phyloP scores from a whole-genome alignment of 2,329 filamentous ascomycete genomes.

The Fusarium albidum region DNA sequence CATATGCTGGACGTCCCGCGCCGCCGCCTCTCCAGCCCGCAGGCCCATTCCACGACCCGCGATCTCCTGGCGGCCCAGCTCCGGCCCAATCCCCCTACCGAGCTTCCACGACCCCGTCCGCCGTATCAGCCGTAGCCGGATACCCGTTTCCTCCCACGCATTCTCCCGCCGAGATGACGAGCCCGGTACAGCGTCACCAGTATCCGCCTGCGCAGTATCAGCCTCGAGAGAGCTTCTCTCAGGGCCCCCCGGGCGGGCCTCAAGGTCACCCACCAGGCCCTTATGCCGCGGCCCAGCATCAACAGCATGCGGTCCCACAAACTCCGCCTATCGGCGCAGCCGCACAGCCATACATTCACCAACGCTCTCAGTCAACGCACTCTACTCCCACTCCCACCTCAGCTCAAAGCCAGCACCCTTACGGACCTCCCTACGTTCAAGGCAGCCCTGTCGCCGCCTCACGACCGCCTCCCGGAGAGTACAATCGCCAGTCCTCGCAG shows the following conservation, averaged over 20 bases:
- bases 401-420: slow-evolving; percentile 65
- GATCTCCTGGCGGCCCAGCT: slow-evolving; percentile 59
- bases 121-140: slow-evolving; percentile 51
- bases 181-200: slow-evolving; percentile 61
- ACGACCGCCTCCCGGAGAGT: slow-evolving; percentile 53
- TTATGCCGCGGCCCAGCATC: slow-evolving; percentile 49
- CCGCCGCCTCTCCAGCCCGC: slow-evolving; percentile 58
- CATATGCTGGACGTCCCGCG: slow-evolving; percentile 54
- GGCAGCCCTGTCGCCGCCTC: slow-evolving; percentile 60
- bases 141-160: slow-evolving; percentile 61
- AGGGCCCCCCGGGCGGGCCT: slow-evolving; percentile 39
- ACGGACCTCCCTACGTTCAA: slow-evolving; percentile 58
- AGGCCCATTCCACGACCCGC: slow-evolving; percentile 54
- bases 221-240: slow-evolving; percentile 57
- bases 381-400: slow-evolving; percentile 70
- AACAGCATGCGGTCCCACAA: slow-evolving; percentile 52
- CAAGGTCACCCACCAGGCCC: slow-evolving; percentile 30
- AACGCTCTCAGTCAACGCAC: slow-evolving; percentile 65
- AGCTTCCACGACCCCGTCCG: slow-evolving; percentile 54
- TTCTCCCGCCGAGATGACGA: slow-evolving; percentile 53
- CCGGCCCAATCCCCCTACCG: slow-evolving; percentile 57
- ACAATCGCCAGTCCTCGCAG: slow-evolving; percentile 60
- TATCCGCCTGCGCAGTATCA: slow-evolving; percentile 56
- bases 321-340: slow-evolving; percentile 57
- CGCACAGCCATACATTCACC: slow-evolving; percentile 52